Conservation (phyloP, 2,329 filamentous ascomycete genomes). For the Erysiphe pulchra region DNA sequence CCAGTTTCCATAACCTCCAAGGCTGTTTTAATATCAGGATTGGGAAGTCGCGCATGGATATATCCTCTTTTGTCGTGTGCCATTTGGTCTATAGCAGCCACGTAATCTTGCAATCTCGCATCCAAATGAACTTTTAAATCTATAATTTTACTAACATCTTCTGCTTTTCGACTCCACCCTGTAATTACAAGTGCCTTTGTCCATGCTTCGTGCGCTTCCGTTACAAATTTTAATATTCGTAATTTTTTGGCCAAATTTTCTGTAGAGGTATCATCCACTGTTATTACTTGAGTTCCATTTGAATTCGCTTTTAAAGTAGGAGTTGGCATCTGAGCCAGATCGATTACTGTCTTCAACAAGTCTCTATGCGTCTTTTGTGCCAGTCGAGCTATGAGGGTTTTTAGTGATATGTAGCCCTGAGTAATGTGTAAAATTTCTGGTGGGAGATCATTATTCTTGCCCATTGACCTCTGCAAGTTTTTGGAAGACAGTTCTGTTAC, state of each 20-base stretch:
- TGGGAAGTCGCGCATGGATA: constrained; percentile 48
- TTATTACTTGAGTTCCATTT: constrained; percentile 17
- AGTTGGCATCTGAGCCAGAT: constrained; percentile 42
- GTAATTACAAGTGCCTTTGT: constrained; percentile 79
- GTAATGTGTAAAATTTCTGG: constrained; percentile 46
- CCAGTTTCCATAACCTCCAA: constrained; percentile 63
- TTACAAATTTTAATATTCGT: constrained; percentile 48
- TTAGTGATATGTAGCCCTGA: constrained; percentile 50
- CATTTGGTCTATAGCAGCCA: constrained; percentile 32
- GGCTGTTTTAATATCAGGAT: constrained; percentile 77
- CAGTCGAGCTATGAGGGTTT: constrained; percentile 48
- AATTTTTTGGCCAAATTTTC: constrained; percentile 57
- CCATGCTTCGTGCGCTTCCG: constrained; percentile 62
- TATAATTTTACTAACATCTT: constrained; percentile 64
- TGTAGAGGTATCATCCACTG: constrained; percentile 27
- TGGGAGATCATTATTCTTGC: constrained; percentile 30
- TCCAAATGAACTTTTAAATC: constrained; percentile 59
- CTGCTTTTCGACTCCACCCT: constrained; percentile 64
- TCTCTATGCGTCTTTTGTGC: constrained; percentile 65
- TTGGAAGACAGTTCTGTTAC: background rate
- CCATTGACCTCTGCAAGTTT: background rate
- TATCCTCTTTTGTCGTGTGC: constrained; percentile 50
- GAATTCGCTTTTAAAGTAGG: constrained; percentile 27
- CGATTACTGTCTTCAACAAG: constrained; percentile 41
- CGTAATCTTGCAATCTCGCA: constrained; percentile 32